Percentiles rank a stretch among this genome's conserved stretches.
These are phyloP conservation scores for Phytophthora multivora DNA, from an alignment of 352 stramenopile species.

Conservation along the genomic window DNA sequence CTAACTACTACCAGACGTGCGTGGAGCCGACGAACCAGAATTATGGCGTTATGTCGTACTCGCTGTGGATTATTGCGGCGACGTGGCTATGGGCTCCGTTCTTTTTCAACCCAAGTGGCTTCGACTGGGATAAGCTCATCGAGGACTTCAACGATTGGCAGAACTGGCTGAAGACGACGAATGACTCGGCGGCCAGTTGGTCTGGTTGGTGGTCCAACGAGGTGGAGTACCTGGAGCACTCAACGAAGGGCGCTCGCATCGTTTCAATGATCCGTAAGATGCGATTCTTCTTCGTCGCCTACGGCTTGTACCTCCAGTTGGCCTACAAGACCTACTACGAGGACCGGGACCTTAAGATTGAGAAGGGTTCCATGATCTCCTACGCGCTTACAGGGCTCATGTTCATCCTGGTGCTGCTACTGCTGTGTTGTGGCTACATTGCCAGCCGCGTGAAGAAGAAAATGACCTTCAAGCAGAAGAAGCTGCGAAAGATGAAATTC, in stretches of 20 bases:
- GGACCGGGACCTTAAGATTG: slow-evolving; percentile 61
- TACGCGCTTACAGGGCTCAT: slow-evolving; percentile 73
- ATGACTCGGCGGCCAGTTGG: slow-evolving; percentile 88
- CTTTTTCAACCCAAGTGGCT: slow-evolving; percentile 97
- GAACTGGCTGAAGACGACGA: slow-evolving; percentile 92
- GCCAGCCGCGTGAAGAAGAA: slow-evolving; percentile 88
- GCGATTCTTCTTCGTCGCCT: slow-evolving; percentile 79
- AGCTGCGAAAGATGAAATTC: slow-evolving; percentile 91
- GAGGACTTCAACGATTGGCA: slow-evolving; percentile 95
- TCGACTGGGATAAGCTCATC: slow-evolving; percentile 97
- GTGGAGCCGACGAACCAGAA: slow-evolving; percentile 95
- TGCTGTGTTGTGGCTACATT: slow-evolving; percentile 85
- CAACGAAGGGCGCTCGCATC: slow-evolving; percentile 59
- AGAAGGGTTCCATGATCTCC: slow-evolving; percentile 58
- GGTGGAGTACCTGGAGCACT: slow-evolving; percentile 83
- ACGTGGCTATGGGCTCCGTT: slow-evolving; percentile 89
- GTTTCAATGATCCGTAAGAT: slow-evolving; percentile 81
- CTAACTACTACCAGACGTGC: slow-evolving; percentile 89
- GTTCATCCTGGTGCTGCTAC: slow-evolving; percentile 72
- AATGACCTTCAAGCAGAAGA: slow-evolving; percentile 90
- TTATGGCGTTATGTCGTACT: slow-evolving; percentile 98
- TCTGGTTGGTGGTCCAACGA: slow-evolving; percentile 90
- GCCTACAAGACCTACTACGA: slow-evolving; percentile 86
- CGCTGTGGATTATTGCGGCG: slow-evolving; percentile 93
- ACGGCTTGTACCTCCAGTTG: slow-evolving; percentile 81